Percentiles rank a stretch among this genome's conserved stretches.
These are phyloP conservation scores for Pythium phragmitis DNA, from an alignment of 352 stramenopile species.

Conservation along the genomic window DNA sequence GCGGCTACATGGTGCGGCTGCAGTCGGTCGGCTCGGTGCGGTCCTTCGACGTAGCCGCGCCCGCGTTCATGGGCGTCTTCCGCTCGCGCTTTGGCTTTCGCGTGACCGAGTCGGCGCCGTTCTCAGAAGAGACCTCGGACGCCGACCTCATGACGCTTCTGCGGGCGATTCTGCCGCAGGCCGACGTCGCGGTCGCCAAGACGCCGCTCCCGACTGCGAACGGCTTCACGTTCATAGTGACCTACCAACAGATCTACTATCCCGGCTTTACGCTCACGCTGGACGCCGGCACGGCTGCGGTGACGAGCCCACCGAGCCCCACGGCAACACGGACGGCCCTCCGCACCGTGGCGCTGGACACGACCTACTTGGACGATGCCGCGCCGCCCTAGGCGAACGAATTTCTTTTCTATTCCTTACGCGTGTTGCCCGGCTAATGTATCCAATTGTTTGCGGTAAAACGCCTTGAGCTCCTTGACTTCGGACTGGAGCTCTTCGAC, in stretches of 20 bases:
- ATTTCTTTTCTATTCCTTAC: constrained; percentile 10
- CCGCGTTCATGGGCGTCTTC: constrained; percentile 23
- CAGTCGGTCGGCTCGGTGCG: neutral
- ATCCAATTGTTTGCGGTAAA: constrained; percentile 79
- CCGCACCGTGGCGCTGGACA: constrained; percentile 5
- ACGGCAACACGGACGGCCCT: neutral
- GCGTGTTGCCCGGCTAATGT: constrained; percentile 55
- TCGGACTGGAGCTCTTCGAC: constrained; percentile 80
- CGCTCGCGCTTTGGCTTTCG: constrained; percentile 22
- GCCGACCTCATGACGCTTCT: constrained; percentile 15
- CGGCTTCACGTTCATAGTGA: constrained; percentile 2
- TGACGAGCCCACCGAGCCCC: neutral
- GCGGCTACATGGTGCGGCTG: constrained; percentile 25
- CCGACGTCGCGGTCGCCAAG: neutral
- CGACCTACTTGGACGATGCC: neutral
- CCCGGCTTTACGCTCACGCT: constrained; percentile 7
- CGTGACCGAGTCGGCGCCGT: constrained; percentile 11
- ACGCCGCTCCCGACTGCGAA: neutral
- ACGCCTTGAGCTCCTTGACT: constrained; percentile 72
- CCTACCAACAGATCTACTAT: constrained; percentile 7
- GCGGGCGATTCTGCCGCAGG: constrained; percentile 17
- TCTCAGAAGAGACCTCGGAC: constrained; percentile 10
- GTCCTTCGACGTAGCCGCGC: constrained; percentile 9
- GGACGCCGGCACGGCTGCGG: neutral
- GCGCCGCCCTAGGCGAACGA: no score